These are phyloP conservation scores for Millerozyma acaciae DNA, from an alignment of 805 yeast species.

Conservation along the genomic window DNA sequence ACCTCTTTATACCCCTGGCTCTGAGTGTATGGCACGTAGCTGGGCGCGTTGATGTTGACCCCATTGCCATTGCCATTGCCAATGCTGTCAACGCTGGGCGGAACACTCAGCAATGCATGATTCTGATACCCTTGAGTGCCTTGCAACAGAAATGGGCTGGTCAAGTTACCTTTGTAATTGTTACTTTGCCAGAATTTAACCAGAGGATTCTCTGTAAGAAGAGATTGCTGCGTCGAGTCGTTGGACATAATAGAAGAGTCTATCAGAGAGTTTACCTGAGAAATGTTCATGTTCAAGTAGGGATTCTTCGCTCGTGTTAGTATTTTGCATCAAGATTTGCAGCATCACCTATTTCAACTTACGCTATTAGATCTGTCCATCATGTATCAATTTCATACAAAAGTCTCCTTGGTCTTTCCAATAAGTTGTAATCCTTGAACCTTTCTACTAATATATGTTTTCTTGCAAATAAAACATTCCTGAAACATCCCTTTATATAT, in stretches of 20 bases:
- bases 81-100: neutral
- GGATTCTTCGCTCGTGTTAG: slow-evolving; percentile 1
- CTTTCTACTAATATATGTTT: no score
- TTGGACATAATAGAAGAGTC: slow-evolving; percentile 5
- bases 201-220: slow-evolving; percentile 7
- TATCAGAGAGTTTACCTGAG: slow-evolving; percentile 6
- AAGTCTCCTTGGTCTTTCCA: no score
- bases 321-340: neutral
- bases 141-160: slow-evolving; percentile 4
- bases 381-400: no score
- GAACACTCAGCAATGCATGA: neutral
- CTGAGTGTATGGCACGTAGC: slow-evolving; percentile 22
- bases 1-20: slow-evolving; percentile 5
- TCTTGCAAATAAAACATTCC: slow-evolving; percentile 2
- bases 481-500: neutral
- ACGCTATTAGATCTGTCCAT: slow-evolving; percentile 3
- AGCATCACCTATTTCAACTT: neutral
- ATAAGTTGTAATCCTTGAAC: no score
- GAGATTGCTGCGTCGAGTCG: slow-evolving; percentile 2
- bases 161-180: slow-evolving; percentile 1
- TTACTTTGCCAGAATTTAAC: slow-evolving; percentile 12
- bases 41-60: slow-evolving; percentile 28
- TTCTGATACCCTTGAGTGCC: neutral
- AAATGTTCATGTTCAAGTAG: slow-evolving; percentile 5
- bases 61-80: neutral